These are phyloP conservation scores for Cryphonectria japonica DNA, from an alignment of 2,329 filamentous ascomycete species.

Conservation along the genomic window DNA sequence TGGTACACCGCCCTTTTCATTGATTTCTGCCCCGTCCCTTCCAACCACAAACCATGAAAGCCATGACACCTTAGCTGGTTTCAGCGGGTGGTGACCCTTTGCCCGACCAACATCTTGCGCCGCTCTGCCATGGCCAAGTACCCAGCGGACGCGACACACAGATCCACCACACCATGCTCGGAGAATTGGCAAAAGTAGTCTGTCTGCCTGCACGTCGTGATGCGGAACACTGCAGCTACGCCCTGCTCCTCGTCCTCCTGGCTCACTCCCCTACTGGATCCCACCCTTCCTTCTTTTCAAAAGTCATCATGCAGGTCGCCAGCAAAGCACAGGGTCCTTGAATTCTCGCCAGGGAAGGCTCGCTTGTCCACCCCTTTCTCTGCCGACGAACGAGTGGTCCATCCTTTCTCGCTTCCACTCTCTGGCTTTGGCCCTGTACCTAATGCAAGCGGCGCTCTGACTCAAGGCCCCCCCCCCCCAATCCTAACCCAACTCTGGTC, in stretches of 20 bases:
- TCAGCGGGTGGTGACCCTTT: constrained; percentile 9
- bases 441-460: constrained; percentile 16
- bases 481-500: constrained; percentile 12
- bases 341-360: constrained; percentile 5
- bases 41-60: constrained; percentile 12
- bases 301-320: constrained; percentile 9
- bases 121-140: constrained; percentile 5
- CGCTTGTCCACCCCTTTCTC: constrained; percentile 10
- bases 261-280: neutral
- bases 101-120: constrained; percentile 17
- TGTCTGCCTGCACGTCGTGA: constrained; percentile 20
- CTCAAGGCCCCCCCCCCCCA: constrained; percentile 15
- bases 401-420: constrained; percentile 13
- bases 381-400: constrained; percentile 29
- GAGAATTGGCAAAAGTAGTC: constrained; percentile 19
- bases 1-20: constrained; percentile 28
- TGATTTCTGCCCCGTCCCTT: constrained; percentile 14
- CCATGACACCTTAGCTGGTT: constrained; percentile 15
- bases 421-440: constrained; percentile 8
- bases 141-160: constrained; percentile 17
- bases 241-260: neutral
- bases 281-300: neutral
- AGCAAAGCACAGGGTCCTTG: constrained; percentile 9
- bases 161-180: constrained; percentile 1
- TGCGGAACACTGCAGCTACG: constrained; percentile 22